Base-by-base conservation (phyloP, 179 eudicot genomes). In the Drosera spatulata region DNA sequence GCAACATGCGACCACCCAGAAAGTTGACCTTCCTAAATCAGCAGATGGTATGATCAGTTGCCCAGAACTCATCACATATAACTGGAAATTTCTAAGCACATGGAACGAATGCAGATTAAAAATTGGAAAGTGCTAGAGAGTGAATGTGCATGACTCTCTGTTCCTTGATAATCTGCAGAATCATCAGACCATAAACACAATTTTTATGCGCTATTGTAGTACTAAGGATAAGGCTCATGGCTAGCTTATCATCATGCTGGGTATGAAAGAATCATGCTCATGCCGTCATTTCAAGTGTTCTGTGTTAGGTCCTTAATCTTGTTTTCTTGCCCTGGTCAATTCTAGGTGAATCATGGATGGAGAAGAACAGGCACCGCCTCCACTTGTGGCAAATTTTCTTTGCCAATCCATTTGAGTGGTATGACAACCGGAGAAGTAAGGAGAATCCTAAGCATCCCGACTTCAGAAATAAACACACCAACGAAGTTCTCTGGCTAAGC, bases 361-460 rank as follows among this genome's bases (percentile, higher is more conserved):
- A 79, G 45, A 85, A 59, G 65, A 12, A 61, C 44, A 77, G 58
- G 62, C 66, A 61, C 8, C 80, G 85, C 10, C 74, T 85, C 43
- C 80, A 70, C 41, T 63, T 87, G 71, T 87, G 87, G 95, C 85
- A 85, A 60, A 42, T 77, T 56, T 80, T 82, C 63, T 90, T 90
- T 48, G 64, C 84, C 60, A 81, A 70, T 70, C 95, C 97, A 11
- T 51, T 53, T 46, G 85, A 87, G 59, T 87, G 97, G 97, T 50
- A 67, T 69, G 97, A 90, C 56, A 5, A 50, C 38, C 63, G 95
- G 51, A 69, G 66, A 54, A 69, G 47, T 7, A 90, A 90, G 79
- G 50, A n/a, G 62, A 69, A 38, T 43, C 78, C 77, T 47, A 70
- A 42, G 9, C 60, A 44, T 2, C 97, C 97, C 9, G 97, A 87